phyloP scores from a whole-genome alignment of 1,284 basidiomycete genomes.

The Afroboletus lepidellus region DNA sequence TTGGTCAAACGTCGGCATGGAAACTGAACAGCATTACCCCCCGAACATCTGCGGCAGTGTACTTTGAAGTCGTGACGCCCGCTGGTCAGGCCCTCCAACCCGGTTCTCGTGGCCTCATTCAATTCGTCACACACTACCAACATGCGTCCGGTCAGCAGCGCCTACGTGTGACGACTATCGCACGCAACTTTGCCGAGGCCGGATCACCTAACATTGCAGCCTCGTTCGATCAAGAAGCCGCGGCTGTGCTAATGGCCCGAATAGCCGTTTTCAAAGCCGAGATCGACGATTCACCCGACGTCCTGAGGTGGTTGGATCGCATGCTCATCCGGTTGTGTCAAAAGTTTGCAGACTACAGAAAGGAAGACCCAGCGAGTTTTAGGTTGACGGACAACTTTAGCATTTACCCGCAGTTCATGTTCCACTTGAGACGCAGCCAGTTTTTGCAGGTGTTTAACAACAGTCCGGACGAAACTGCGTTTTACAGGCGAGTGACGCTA shows the following conservation, averaged over 20 bases:
- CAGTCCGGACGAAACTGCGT: conserved; percentile 98
- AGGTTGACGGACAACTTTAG: conserved; percentile 93
- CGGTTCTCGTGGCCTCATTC: conserved; percentile 92
- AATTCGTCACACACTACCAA: conserved; percentile 99
- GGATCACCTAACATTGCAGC: conserved; percentile 91
- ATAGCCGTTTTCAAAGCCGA: conserved; percentile 99
- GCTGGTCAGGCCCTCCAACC: conserved; percentile 92
- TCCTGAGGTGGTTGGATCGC: conserved; percentile 95
- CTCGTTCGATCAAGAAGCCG: conserved; percentile 97
- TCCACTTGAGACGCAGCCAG: conserved; percentile 95
- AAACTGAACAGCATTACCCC: conserved; percentile 92
- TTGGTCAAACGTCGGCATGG: conserved; percentile 99
- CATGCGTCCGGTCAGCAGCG: conserved; percentile 94
- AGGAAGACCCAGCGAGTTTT: conserved; percentile 97
- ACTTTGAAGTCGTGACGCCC: conserved; percentile 99
- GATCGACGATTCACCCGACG: conserved; percentile 97
- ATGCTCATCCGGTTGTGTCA: conserved; percentile 99
- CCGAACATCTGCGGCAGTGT: conserved; percentile 87
- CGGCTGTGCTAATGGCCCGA: conserved; percentile 97
- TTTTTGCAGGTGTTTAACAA: conserved; percentile 99
- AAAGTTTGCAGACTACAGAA: conserved; percentile 99
- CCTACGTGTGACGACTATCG: conserved; percentile 94
- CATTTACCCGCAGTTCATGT: conserved; percentile 99
- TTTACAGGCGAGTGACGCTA: conserved; percentile 73
- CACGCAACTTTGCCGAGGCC: conserved; percentile 96